Evolutionary conservation across 2,329 filamentous ascomycete species (phyloP), one percentile per base, ranked within the genome.

Genomic region (Aureobasidium namibiae): DNA sequence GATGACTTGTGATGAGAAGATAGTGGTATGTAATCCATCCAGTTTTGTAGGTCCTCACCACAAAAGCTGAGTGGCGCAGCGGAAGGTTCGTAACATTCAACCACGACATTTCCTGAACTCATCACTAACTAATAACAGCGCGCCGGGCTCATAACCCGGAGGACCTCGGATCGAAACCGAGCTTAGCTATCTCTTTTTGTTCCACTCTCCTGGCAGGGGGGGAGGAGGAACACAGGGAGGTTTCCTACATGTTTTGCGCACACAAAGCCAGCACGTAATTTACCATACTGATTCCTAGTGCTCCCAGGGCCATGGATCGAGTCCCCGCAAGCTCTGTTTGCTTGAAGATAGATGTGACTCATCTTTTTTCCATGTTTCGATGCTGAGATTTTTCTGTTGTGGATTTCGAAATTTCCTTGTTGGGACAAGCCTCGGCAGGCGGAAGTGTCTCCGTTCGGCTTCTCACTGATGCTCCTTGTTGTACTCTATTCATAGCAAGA

Each of bases 111-210:
- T 29, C 23, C n/a, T 45, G 14, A 29, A 26, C 14, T 26, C 42
- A 29, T 45, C 23, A 44, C 42, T 45, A 45, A 45, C 42, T 45
- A 23, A 26, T n/a, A 45, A 34, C 21, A 64, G 62, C 59, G 59
- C 60, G 63, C 63, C 63, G 63, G 63, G 63, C 63, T 65, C 63
- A 65, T 65, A 65, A 65, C 63, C 63, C 63, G 63, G 62, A 65
- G 63, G 63, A 45, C 63, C 34, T 49, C 57, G 62, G 63, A 65
- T 65, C 63, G 63, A 65, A 65, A 65, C 63, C 62, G 59, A 50
- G 41, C 61, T 62, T 61, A 64, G 63, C 63, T 64, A 64, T 31
- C 14, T 26, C 26, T 50, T 59, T 16, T 48, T 56, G 45, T 56
- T 56, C 26, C 2, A n/a, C n/a, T n/a, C n/a, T n/a, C 21, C 21